Evolutionary conservation across 495 filamentous ascomycete species (phyloP).

Genomic region (Tuber calosporum): DNA sequence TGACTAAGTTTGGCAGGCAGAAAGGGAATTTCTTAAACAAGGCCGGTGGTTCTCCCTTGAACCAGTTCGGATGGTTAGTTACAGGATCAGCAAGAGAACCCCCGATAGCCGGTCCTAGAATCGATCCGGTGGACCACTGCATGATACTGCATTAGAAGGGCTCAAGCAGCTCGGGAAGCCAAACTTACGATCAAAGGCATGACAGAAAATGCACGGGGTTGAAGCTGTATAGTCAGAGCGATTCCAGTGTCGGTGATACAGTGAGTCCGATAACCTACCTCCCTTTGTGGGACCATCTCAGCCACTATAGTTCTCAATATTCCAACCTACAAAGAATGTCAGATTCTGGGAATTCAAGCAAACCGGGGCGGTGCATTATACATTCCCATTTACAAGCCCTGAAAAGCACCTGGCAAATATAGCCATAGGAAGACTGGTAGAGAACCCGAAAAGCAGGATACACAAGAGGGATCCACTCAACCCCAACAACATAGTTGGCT

Average conservation of each 20-base stretch:
- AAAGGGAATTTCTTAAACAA: conserved; percentile 74
- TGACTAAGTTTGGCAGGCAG: conserved; percentile 71
- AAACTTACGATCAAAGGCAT: conserved; percentile 62
- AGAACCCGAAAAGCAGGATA: conserved; percentile 71
- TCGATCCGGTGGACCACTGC: conserved; percentile 67
- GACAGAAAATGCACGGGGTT: conserved; percentile 71
- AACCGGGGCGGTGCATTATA: conserved; percentile 9
- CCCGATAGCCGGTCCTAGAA: conserved; percentile 85
- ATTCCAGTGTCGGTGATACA: background rate
- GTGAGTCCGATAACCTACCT: conserved; percentile 21
- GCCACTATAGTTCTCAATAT: conserved; percentile 78
- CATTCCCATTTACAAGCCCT: conserved; percentile 77
- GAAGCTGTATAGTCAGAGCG: conserved; percentile 64
- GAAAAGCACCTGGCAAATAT: conserved; percentile 66
- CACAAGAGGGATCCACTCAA: conserved; percentile 75
- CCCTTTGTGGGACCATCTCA: conserved; percentile 59
- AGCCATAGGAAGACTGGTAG: conserved; percentile 75
- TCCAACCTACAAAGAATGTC: conserved; percentile 47
- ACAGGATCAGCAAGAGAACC: conserved; percentile 75
- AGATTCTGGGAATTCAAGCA: background rate
- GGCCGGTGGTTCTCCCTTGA: conserved; percentile 51
- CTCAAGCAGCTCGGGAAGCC: conserved; percentile 52
- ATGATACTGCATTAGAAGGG: conserved; percentile 13
- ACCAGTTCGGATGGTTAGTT: conserved; percentile 58
- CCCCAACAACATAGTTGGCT: conserved; percentile 72